Conservation (phyloP, 1,139 yeast genomes). For the Pneumocystis wakefieldiae region DNA sequence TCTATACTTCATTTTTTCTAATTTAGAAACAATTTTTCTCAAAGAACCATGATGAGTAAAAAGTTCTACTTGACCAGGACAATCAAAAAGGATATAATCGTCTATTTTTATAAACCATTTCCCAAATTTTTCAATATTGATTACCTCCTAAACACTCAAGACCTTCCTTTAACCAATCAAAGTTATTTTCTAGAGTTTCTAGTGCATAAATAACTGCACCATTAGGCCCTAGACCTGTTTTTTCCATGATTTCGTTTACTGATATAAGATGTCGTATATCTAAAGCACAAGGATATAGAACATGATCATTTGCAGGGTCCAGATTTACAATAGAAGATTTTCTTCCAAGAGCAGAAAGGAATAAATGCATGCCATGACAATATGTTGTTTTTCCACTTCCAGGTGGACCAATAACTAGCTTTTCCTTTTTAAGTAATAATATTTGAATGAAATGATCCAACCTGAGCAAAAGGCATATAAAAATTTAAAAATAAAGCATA, state of each 20-base stretch:
- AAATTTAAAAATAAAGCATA: neutral
- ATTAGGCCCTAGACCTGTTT: conserved; percentile 83
- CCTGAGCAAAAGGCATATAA: conserved; percentile 15
- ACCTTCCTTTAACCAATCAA: conserved; percentile 63
- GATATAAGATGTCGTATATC: conserved; percentile 87
- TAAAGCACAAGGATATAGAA: conserved; percentile 68
- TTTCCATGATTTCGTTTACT: conserved; percentile 93
- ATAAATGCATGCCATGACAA: conserved; percentile 81
- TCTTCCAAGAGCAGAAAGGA: conserved; percentile 84
- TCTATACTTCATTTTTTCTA: conserved; percentile 35
- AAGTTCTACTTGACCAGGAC: conserved; percentile 84
- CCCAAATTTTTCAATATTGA: no score
- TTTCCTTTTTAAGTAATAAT: neutral
- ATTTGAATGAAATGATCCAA: neutral
- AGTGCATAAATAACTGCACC: conserved; percentile 86
- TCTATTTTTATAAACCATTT: conserved; percentile 26
- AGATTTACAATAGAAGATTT: conserved; percentile 67
- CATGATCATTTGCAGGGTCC: conserved; percentile 85
- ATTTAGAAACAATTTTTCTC: conserved; percentile 50
- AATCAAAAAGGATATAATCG: conserved; percentile 84
- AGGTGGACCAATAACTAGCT: conserved; percentile 87
- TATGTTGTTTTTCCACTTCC: conserved; percentile 95
- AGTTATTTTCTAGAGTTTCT: conserved; percentile 39
- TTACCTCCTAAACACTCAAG: conserved; percentile 41
- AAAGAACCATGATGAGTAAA: conserved; percentile 83